Conservation (phyloP, 176 grass and related monocot genomes). For the Ampelocalamus luodianensis region DNA sequence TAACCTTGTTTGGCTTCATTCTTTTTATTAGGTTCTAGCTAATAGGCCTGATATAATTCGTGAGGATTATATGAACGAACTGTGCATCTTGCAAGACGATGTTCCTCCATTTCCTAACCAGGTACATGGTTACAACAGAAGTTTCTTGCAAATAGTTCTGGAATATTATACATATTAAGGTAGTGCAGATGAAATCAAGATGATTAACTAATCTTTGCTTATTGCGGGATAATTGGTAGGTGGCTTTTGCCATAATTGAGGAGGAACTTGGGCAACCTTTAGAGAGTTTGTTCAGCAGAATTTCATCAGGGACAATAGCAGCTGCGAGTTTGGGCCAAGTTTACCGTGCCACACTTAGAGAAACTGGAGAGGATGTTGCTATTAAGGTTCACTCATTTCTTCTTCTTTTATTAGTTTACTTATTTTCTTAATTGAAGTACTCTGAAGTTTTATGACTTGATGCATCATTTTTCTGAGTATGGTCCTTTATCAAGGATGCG, state of each 20-base stretch:
- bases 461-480: slow-evolving; percentile 32
- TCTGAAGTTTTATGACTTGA: slow-evolving; percentile 9
- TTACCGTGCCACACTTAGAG: slow-evolving; percentile 90
- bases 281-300: slow-evolving; percentile 85
- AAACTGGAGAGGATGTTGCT: slow-evolving; percentile 96
- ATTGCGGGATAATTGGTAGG: slow-evolving; percentile 49
- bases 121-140: slow-evolving; percentile 48
- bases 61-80: slow-evolving; percentile 99
- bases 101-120: slow-evolving; percentile 93
- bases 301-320: slow-evolving; percentile 92
- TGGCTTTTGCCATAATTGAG: slow-evolving; percentile 94
- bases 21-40: slow-evolving; percentile 77
- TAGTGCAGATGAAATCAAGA: slow-evolving; percentile 15
- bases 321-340: slow-evolving; percentile 99
- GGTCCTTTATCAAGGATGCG: slow-evolving; percentile 21
- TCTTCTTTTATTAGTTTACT: slow-evolving; percentile 20
- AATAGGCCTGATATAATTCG: slow-evolving; percentile 98
- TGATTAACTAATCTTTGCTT: neutral
- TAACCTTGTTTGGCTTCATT: slow-evolving; percentile 18
- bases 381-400: slow-evolving; percentile 75
- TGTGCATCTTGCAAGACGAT: slow-evolving; percentile 97
- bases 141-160: slow-evolving; percentile 18
- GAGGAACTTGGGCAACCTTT: slow-evolving; percentile 89
- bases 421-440: slow-evolving; percentile 37
- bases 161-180: neutral